Conservation (phyloP, 176 grass and related monocot genomes). For the Ananas comosus region DNA sequence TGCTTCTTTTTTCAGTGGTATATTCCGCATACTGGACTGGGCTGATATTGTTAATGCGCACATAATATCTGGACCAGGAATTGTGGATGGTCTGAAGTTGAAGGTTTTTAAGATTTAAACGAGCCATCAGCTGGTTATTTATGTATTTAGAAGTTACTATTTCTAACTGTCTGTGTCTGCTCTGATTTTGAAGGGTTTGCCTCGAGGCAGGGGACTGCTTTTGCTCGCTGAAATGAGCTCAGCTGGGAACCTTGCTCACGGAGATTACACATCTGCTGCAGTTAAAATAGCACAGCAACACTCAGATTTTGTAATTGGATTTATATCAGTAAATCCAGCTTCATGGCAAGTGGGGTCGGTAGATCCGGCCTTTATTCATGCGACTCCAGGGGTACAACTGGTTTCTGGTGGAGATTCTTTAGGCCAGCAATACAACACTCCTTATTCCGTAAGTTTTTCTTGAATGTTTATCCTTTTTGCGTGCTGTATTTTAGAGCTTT, state of each 20-base stretch:
- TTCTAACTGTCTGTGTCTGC: constrained; percentile 1
- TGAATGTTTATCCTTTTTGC: background rate
- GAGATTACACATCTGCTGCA: constrained; percentile 73
- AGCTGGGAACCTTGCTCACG: constrained; percentile 72
- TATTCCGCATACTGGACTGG: constrained; percentile 80
- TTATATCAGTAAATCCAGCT: constrained; percentile 89
- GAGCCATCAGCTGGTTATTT: constrained; percentile 5
- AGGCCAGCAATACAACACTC: constrained; percentile 71
- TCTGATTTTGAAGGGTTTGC: constrained; percentile 60
- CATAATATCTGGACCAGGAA: constrained; percentile 75
- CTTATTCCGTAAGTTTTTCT: constrained; percentile 53
- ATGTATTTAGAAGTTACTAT: background rate
- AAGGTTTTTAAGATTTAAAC: constrained; percentile 41
- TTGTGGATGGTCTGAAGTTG: constrained; percentile 79
- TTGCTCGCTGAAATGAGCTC: constrained; percentile 95
- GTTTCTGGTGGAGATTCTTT: constrained; percentile 51
- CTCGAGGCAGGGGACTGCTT: constrained; percentile 62
- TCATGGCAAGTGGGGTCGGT: constrained; percentile 47
- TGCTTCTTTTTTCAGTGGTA: constrained; percentile 43
- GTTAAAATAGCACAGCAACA: constrained; percentile 82
- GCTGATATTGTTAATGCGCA: constrained; percentile 87
- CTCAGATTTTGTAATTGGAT: constrained; percentile 82
- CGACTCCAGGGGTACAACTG: constrained; percentile 70
- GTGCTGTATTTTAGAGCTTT: background rate
- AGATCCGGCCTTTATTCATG: constrained; percentile 56